Base-by-base conservation (phyloP, 495 filamentous ascomycete species). In the Lophium mytilinum region DNA sequence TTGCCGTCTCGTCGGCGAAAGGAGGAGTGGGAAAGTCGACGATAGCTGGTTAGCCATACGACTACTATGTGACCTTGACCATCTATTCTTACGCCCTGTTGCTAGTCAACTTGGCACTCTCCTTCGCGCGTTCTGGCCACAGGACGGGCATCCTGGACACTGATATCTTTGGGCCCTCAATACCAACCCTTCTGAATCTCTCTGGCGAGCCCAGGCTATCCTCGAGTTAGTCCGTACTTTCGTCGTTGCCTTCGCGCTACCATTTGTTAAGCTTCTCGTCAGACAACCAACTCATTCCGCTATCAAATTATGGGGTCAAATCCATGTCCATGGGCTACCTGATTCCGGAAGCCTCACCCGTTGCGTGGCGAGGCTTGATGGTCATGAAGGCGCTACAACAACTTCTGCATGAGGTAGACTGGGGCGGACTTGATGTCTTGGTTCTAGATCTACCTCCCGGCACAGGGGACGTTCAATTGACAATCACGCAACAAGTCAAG, bases 321-420 rank as follows among this genome's bases (percentile, higher is more conserved):
- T 91, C 87, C 40, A 97, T 97, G 93, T 95, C 89, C 3, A 96
- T 99, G 86, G 94, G 94, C 46, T 97, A 96, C 64, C 80, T 97
- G 10, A 81, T 94, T 12, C 80, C 81, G 56, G 84, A 83, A 37
- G 82, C 82, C 11, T 61, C 62, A 0, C 87, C 93, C 4, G 85
- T 99, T n/a, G 88, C 89, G 37, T 99, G 94, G 93, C 83, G 93
- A 36, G 93, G 93, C 0, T 78, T 95, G 17, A 97, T 99, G 90
- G 87, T 97, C 15, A 91, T 92, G 76, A 99, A 99, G 72, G 93
- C 94, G 0, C 75, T 99, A 64, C 90, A 96, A 60, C 93, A 99
- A 67, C 80, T 99, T 2, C 79, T 99, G 8, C 90, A 95, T 67
- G 88, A 91, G 50, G 93, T 97, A 4, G 87, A 89, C 51, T 99